Conservation (phyloP, 2,329 filamentous ascomycete genomes). For the Achaetomium macrosporum region DNA sequence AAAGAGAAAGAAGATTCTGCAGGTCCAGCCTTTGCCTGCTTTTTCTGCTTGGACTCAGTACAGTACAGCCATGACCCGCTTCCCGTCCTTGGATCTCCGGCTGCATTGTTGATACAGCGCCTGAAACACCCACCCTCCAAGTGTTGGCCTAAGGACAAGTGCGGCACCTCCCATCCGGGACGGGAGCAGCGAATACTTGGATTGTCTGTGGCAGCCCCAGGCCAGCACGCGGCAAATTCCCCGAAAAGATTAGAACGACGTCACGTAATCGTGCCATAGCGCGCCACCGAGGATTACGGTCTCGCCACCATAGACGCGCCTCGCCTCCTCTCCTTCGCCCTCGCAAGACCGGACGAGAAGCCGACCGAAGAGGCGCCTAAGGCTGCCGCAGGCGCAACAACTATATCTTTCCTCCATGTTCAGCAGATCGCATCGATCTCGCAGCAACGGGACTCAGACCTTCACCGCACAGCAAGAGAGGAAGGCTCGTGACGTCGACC, state of each 20-base stretch:
- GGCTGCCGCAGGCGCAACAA: conserved; percentile 8
- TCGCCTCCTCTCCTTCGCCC: conserved; percentile 4
- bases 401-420: conserved; percentile 36
- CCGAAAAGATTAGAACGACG: conserved; percentile 18
- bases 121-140: conserved; percentile 30
- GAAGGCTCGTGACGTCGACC: conserved; percentile 31
- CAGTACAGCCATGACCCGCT: conserved; percentile 22
- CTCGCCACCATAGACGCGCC: conserved; percentile 5
- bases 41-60: conserved; percentile 13
- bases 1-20: background rate
- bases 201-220: conserved; percentile 17
- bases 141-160: conserved; percentile 20
- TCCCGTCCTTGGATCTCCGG: conserved; percentile 18
- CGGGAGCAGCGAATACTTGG: conserved; percentile 14
- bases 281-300: conserved; percentile 4
- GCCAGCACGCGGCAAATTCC: conserved; percentile 22
- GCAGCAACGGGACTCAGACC: conserved; percentile 34
- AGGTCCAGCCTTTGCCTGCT: conserved; percentile 7
- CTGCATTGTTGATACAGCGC: conserved; percentile 32
- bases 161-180: conserved; percentile 17
- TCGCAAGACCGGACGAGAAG: conserved; percentile 2
- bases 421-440: conserved; percentile 41
- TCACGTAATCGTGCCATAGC: conserved; percentile 7
- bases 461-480: conserved; percentile 31
- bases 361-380: background rate